Evolutionary conservation across 345 rosid species (phyloP), one percentile per base, ranked within the genome.

Genomic region (Physaria fendleri): DNA sequence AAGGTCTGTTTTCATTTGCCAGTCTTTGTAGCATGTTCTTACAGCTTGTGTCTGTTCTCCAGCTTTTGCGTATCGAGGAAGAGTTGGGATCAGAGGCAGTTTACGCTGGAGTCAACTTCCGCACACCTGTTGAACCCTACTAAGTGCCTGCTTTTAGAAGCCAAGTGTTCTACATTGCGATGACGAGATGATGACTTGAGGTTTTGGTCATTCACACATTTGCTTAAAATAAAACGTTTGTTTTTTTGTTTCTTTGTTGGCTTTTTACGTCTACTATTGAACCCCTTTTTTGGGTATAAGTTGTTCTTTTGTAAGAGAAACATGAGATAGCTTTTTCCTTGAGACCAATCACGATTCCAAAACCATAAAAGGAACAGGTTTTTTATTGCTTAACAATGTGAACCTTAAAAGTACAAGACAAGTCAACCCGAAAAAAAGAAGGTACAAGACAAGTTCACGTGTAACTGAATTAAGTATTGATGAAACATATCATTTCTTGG

Each of bases 11-110:
- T n/a, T n/a, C n/a, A n/a, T n/a, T n/a, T n/a, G n/a, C n/a, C n/a
- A n/a, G n/a, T n/a, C n/a, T n/a, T n/a, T n/a, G n/a, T n/a, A n/a
- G n/a, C n/a, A n/a, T n/a, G n/a, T n/a, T n/a, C n/a, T n/a, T n/a
- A n/a, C n/a, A n/a, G n/a, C n/a, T n/a, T n/a, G n/a, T n/a, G n/a
- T n/a, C n/a, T 41, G n/a, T 12, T 25, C 15, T 35, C 56, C 65
- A 91, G 96, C 92, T 91, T 47, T 60, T 91, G 74, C 81, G 96
- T 47, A 91, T 91, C 1, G 98, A 91, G 71, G 98, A 91, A 75
- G 95, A 88, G 83, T 87, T 91, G 10, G 96, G 96, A 6, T 33
- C 83, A 20, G 90, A 70, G 33, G 98, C 96, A 27, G 70, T 88
- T 20, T 91, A 88, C 61, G 96, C 98, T 0, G 98, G 98, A 73